These are phyloP conservation scores for Colletotrichum sidae DNA, from an alignment of 2,329 filamentous ascomycete genomes.

Conservation along the genomic window DNA sequence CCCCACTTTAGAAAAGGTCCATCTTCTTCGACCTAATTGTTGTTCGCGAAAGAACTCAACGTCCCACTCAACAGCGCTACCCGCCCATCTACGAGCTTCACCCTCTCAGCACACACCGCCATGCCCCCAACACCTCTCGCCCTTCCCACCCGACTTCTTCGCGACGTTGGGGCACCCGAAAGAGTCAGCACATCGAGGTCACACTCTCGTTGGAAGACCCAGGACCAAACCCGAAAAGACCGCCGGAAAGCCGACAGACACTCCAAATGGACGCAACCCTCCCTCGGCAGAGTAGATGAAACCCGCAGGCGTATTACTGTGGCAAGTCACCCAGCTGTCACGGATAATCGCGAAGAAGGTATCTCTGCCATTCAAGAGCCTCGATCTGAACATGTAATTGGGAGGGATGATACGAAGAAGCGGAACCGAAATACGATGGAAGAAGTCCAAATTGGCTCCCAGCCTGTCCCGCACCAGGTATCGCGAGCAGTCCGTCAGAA, in stretches of 20 bases:
- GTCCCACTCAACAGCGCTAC: too few species aligned
- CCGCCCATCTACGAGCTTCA: too few species aligned
- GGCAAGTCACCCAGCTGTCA: background rate
- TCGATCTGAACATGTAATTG: background rate
- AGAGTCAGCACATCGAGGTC: conserved; percentile 14
- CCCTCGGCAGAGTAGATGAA: too few species aligned
- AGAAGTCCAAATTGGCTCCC: conserved; percentile 39
- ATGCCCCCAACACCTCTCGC: conserved; percentile 52
- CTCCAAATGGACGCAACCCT: conserved; percentile 64
- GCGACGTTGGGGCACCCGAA: conserved; percentile 51
- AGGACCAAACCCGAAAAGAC: conserved; percentile 66
- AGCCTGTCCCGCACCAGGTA: background rate
- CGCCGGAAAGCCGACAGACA: conserved; percentile 74
- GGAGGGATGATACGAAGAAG: conserved; percentile 9
- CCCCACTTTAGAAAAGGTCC: too few species aligned
- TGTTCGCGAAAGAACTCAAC: too few species aligned
- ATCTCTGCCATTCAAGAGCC: conserved; percentile 9
- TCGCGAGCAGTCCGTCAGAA: conserved; percentile 63
- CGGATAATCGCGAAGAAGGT: conserved; percentile 40
- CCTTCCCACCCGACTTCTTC: conserved; percentile 56
- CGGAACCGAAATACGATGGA: conserved; percentile 32
- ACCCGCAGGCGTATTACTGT: conserved; percentile 2
- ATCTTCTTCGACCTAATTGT: too few species aligned
- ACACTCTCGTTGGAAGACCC: conserved; percentile 32
- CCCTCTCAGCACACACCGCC: background rate